These are phyloP conservation scores for Cryptococcus sp. DNA, from an alignment of 1,284 basidiomycete genomes.

Conservation along the genomic window DNA sequence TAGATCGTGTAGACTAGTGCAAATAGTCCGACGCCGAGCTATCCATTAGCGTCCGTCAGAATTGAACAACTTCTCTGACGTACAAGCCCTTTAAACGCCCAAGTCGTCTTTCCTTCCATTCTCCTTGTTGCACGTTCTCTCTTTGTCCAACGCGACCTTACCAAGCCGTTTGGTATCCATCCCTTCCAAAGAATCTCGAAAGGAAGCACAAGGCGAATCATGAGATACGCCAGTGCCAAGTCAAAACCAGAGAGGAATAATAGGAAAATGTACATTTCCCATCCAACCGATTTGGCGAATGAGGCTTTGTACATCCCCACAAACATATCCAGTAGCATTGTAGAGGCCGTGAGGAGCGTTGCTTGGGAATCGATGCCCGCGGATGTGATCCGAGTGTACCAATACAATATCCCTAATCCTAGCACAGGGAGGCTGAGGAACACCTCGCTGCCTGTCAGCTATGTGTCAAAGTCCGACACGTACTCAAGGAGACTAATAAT, in stretches of 20 bases:
- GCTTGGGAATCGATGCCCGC: conserved; percentile 8
- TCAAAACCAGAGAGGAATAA: neutral
- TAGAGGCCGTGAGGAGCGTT: neutral
- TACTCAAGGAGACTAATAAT: conserved; percentile 8
- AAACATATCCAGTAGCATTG: neutral
- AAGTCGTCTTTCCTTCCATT: neutral
- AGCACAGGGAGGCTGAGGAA: conserved; percentile 7
- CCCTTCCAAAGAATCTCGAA: neutral
- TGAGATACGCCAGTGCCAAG: neutral
- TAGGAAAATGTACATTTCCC: neutral
- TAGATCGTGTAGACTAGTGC: neutral
- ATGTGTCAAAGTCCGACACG: neutral
- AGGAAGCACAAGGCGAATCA: neutral
- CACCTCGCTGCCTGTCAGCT: neutral
- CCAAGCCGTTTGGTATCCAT: neutral
- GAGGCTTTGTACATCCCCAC: neutral
- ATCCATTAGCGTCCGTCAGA: neutral
- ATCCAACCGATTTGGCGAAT: neutral
- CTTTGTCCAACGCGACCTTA: neutral
- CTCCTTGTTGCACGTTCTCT: neutral
- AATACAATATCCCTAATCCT: conserved; percentile 14
- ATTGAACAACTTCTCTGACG: neutral
- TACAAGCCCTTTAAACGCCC: neutral
- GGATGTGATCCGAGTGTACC: conserved; percentile 18
- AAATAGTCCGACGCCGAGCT: neutral